phyloP scores from a whole-genome alignment of 2,329 filamentous ascomycete genomes.

The Calonectria pteridis region DNA sequence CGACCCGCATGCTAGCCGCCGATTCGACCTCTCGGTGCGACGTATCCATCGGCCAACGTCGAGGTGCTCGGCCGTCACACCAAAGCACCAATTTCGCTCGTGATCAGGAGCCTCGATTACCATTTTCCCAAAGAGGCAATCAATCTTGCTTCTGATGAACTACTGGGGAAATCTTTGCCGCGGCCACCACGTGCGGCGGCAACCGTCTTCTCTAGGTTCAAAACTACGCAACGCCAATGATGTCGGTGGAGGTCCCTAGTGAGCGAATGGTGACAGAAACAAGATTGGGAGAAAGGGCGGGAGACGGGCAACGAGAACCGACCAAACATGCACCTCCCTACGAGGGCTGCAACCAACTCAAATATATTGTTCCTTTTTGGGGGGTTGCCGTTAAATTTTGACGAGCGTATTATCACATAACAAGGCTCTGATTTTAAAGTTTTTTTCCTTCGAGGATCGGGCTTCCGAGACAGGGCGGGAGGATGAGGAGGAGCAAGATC shows the following conservation, averaged over 20 bases:
- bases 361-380: background rate
- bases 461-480: background rate
- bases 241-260: background rate
- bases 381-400: background rate
- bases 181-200: background rate
- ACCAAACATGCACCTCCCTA: background rate
- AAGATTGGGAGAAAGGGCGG: background rate
- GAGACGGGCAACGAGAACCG: background rate
- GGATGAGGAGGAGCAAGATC: background rate
- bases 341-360: too few species aligned
- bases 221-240: background rate
- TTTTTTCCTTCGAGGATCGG: background rate
- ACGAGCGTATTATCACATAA: background rate
- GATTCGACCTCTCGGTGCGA: background rate
- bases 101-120: background rate
- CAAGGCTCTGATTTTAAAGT: background rate
- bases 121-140: background rate
- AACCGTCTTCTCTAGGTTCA: background rate
- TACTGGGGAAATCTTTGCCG: background rate
- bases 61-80: background rate
- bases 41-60: background rate
- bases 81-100: background rate
- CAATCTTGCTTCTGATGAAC: background rate
- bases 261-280: background rate
- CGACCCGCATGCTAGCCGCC: background rate